A percentile compares a stretch with the other conserved stretches of the same genome.
Evolutionary conservation across 2,329 filamentous ascomycete species (phyloP).

Genomic region (Neocucurbitaria cava): DNA sequence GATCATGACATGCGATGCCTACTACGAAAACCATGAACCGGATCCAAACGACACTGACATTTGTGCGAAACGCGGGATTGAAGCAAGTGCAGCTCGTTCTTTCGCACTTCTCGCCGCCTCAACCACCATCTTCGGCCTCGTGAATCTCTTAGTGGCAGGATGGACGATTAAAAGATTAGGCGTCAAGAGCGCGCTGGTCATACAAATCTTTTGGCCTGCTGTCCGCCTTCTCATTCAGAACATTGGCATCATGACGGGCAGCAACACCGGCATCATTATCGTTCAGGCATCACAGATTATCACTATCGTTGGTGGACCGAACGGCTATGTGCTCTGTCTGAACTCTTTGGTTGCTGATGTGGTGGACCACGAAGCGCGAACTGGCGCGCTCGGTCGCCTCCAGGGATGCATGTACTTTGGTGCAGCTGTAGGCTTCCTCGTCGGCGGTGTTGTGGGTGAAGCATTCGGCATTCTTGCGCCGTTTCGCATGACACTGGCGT

Average conservation of each 20-base stretch:
- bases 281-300: conserved; percentile 73
- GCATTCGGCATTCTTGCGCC: conserved; percentile 68
- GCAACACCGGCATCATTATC: conserved; percentile 69
- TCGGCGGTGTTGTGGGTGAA: conserved; percentile 71
- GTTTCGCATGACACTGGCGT: conserved; percentile 67
- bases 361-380: conserved; percentile 65
- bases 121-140: conserved; percentile 71
- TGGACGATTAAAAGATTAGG: conserved; percentile 72
- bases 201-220: conserved; percentile 70
- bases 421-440: conserved; percentile 67
- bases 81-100: conserved; percentile 68
- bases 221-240: conserved; percentile 70
- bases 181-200: conserved; percentile 66
- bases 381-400: conserved; percentile 69
- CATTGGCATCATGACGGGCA: conserved; percentile 68
- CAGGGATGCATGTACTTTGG: conserved; percentile 74
- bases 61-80: conserved; percentile 68
- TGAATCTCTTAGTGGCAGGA: conserved; percentile 72
- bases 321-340: conserved; percentile 71
- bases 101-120: conserved; percentile 71
- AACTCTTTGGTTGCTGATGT: conserved; percentile 74
- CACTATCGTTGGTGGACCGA: conserved; percentile 71
- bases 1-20: conserved; percentile 74
- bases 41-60: conserved; percentile 56
- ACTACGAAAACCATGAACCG: conserved; percentile 65